Base-by-base conservation (phyloP, 768 basidiomycete species). In the Sporobolomyces pararoseus region DNA sequence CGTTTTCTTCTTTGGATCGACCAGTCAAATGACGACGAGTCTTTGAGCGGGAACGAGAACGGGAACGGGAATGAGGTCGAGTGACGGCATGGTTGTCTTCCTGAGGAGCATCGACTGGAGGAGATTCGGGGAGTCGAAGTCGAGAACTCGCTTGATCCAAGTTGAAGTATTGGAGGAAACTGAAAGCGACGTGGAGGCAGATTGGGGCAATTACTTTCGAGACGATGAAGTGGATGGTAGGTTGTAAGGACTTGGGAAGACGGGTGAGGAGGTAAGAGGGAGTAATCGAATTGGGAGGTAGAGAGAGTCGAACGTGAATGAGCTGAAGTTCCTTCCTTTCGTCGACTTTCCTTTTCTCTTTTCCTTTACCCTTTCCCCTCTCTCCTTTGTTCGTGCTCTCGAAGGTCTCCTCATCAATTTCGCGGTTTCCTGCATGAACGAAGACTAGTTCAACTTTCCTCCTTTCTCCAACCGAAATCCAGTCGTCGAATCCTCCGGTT, bases 371-470 rank as follows among this genome's bases (percentile, higher is more conserved):
- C 34, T 37, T n/a, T 13, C 35, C 35, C 55, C 27, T 13, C 13
- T n/a, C 55, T 51, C 55, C 34, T 10, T 57, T 25, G 21, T 13
- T 37, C 32, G 14, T 35, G 3, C 47, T 29, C 39, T 42, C 39
- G 9, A 42, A n/a, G n/a, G n/a, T 42, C 13, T 21, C 44, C 19
- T 61, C 46, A 21, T 61, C 46, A 27, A 32, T 23, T 27, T 17
- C 13, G 23, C 27, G 21, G 12, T 19, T 34, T 17, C 21, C 51
- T n/a, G 42, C 51, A 29, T 63, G 32, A 2, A 29, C 51, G 25
- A 63, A 52, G 35, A 63, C 62, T 23, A 63, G 27, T 17, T 51
- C 50, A 37, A 63, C 39, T 63, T 29, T 44, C 27, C 58, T 27
- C 39, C 29, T 42, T 10, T 59, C 42, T 46, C 58, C 58, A 27